Conservation (phyloP, 2,329 filamentous ascomycete genomes). For the Dactylella cylindrospora region DNA sequence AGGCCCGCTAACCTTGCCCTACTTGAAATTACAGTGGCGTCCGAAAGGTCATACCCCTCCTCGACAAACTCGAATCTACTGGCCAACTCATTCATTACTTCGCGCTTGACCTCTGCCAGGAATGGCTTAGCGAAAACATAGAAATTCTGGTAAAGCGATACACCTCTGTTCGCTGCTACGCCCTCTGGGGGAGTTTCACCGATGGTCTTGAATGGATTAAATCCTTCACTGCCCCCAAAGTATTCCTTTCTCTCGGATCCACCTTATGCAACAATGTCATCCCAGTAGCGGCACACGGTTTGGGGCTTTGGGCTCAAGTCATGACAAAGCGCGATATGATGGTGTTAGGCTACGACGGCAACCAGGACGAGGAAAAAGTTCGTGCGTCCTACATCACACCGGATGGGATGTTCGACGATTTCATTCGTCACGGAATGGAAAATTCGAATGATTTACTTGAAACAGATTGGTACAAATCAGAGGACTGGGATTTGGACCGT, state of each 20-base stretch:
- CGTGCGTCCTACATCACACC: neutral
- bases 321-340: neutral
- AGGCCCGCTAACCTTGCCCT: neutral
- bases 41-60: slow-evolving; percentile 2
- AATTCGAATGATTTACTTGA: neutral
- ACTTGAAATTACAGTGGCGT: slow-evolving; percentile 4
- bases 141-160: neutral
- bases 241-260: slow-evolving; percentile 1
- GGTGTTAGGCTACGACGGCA: slow-evolving; percentile 3
- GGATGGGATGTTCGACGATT: neutral
- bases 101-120: slow-evolving; percentile 1
- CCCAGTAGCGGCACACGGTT: neutral
- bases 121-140: neutral
- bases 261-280: slow-evolving; percentile 11
- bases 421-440: slow-evolving; percentile 8
- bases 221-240: neutral
- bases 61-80: neutral
- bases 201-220: slow-evolving; percentile 6
- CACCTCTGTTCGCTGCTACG: neutral
- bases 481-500: slow-evolving; percentile 1
- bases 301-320: slow-evolving; percentile 1
- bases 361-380: neutral
- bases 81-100: neutral
- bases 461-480: neutral
- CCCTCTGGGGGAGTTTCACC: slow-evolving; percentile 3